A percentile compares a stretch with the other conserved stretches of the same genome.
These are phyloP conservation scores for Imleria badia DNA, from an alignment of 768 basidiomycete species.

Conservation along the genomic window DNA sequence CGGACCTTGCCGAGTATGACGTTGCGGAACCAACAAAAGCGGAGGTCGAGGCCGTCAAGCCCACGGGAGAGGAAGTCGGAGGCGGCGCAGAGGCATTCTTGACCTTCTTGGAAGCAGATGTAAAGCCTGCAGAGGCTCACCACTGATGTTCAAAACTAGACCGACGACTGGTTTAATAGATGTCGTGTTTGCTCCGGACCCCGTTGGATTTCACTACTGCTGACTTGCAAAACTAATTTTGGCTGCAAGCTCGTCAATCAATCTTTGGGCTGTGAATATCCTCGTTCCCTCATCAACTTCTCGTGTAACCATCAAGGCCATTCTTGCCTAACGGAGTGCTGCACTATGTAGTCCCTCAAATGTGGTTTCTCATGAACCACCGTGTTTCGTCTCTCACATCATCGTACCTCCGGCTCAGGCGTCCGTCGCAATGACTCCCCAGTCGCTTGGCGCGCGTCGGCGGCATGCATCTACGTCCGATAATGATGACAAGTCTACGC, in stretches of 20 bases:
- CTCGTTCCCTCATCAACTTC: background rate
- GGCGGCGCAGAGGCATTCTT: constrained; percentile 75
- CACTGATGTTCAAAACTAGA: constrained; percentile 33
- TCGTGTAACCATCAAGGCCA: background rate
- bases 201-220: background rate
- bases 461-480: background rate
- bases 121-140: constrained; percentile 65
- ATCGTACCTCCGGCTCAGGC: background rate
- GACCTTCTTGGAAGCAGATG: constrained; percentile 76
- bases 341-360: background rate
- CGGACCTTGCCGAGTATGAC: constrained; percentile 86
- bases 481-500: background rate
- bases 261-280: background rate
- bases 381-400: background rate
- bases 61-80: constrained; percentile 23
- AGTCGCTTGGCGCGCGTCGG: background rate
- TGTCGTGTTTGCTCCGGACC: background rate
- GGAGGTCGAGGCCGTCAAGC: constrained; percentile 39
- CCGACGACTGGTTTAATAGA: constrained; percentile 19
- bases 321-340: background rate
- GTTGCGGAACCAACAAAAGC: constrained; percentile 66
- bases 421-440: background rate
- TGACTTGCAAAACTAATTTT: background rate
- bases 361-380: no score
- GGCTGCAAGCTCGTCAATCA: background rate